Percentiles rank a stretch among this genome's conserved stretches.
Conservation (phyloP, 2,329 filamentous ascomycete species). For the Teratosphaeria destructans region DNA sequence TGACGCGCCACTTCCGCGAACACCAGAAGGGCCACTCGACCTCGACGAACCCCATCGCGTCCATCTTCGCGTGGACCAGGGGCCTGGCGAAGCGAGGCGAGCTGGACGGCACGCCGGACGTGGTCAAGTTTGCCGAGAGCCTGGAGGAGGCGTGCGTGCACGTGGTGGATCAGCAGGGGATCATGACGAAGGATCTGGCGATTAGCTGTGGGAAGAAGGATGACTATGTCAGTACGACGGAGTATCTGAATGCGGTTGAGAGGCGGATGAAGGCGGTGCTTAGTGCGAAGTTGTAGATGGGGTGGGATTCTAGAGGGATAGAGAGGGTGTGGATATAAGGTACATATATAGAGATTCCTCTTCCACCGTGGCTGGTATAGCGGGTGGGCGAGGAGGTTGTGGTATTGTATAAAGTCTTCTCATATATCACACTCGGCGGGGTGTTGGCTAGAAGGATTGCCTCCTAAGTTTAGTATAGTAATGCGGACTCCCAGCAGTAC, state of each 20-base stretch:
- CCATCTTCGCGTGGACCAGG: slow-evolving; percentile 98
- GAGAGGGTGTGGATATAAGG: no score
- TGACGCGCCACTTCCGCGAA: slow-evolving; percentile 96
- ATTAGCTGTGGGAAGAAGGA: slow-evolving; percentile 82
- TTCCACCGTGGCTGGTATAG: background rate
- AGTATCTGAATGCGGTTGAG: slow-evolving; percentile 91
- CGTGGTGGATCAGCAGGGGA: slow-evolving; percentile 82
- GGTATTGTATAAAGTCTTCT: background rate
- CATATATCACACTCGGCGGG: no score
- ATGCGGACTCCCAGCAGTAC: no score
- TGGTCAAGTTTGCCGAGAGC: slow-evolving; percentile 81
- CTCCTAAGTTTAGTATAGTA: no score
- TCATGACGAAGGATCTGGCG: slow-evolving; percentile 99
- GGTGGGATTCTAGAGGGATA: no score
- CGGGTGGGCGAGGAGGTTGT: background rate
- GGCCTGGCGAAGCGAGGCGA: slow-evolving; percentile 87
- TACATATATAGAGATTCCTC: no score
- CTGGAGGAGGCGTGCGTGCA: slow-evolving; percentile 91
- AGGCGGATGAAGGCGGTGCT: slow-evolving; percentile 71
- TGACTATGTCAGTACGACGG: slow-evolving; percentile 81
- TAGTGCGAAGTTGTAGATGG: slow-evolving; percentile 58
- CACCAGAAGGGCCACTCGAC: slow-evolving; percentile 97
- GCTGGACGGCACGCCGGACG: slow-evolving; percentile 84
- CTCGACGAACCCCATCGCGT: slow-evolving; percentile 96
- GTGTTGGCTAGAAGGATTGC: no score